Evolutionary conservation across 768 basidiomycete species (phyloP), one percentile per base, ranked within the genome.

Genomic region (Kockovaella imperatae): DNA sequence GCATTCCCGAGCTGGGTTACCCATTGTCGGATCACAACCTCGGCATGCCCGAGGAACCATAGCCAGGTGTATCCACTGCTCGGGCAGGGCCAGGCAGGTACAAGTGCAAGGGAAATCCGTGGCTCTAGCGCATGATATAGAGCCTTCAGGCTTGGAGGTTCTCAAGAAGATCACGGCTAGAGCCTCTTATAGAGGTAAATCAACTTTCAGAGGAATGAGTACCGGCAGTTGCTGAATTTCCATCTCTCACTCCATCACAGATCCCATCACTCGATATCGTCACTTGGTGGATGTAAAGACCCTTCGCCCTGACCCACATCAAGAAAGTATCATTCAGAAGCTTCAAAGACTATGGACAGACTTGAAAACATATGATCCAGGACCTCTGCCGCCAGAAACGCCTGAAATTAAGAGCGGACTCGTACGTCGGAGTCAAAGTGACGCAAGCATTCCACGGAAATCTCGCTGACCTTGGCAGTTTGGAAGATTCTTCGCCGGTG

Each of bases 301-400:
- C 3, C 73, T 99, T 43, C 77, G 78, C 20, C 77, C 82, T 40
- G 93, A 99, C 63, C 77, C 79, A 15, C 82, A 88, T 73, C 93
- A 99, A 70, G 81, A 81, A 23, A 77, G 78, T 25, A 91, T 96
- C 57, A 81, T 97, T 42, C 74, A 80, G 70, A 81, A 82, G 55
- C 77, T 99, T 15, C 85, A 97, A 73, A 72, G 77, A 45, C 75
- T 96, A 50, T 83, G 95, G 70, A 76, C 84, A 53, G 75, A 80
- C 40, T 75, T 99, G 42, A 66, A 76, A 42, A 60, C 69, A 14
- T 95, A 96, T 74, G 67, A 79, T 8, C 86, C 86, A 10, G 84
- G 84, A 3, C 73, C 72, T 32, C 74, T 87, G 57, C 76, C 80
- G 4, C 74, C 66, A 13, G 57, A 76, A 2, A 46, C 54, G 5